Evolutionary conservation across 768 basidiomycete species (phyloP).

Genomic region (Peribolospora kevripleyi): DNA sequence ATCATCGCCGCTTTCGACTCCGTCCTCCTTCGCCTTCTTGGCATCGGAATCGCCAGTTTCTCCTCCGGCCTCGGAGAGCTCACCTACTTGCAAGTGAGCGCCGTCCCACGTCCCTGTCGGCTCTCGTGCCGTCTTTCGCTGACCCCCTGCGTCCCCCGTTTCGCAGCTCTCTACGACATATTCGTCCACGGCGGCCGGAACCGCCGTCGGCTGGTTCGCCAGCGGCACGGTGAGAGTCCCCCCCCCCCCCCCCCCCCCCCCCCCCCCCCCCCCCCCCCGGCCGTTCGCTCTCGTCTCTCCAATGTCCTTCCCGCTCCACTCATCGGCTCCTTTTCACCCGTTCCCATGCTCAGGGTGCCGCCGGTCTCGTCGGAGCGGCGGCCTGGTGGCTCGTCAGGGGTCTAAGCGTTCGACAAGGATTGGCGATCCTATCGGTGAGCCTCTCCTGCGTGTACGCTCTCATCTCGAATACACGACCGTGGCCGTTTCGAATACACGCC

Average conservation of each 20-base stretch:
- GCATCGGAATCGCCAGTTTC: conserved; percentile 61
- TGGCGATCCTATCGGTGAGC: conserved; percentile 57
- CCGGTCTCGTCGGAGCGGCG: conserved; percentile 74
- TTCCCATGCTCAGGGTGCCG: conserved; percentile 32
- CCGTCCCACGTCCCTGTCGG: conserved; percentile 16
- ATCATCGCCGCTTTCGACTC: conserved; percentile 48
- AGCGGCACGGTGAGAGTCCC: conserved; percentile 35
- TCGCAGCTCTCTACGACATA: conserved; percentile 29
- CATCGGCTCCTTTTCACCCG: no score
- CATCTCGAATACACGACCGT: not conserved
- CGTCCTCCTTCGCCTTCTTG: conserved; percentile 44
- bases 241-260: no score
- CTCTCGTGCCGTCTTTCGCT: not conserved
- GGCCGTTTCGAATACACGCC: no score
- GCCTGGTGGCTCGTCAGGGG: conserved; percentile 83
- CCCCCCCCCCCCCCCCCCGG: no score
- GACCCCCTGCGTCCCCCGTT: not conserved
- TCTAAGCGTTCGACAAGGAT: conserved; percentile 56
- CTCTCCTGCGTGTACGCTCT: not conserved
- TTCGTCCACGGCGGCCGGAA: conserved; percentile 32
- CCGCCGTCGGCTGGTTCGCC: conserved; percentile 76
- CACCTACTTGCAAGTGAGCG: conserved; percentile 58
- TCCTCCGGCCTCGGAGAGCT: conserved; percentile 83
- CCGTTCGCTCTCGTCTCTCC: no score
- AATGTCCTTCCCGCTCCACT: no score